phyloP scores from a whole-genome alignment of 23 red algal genomes.

The Chondrus crispus region DNA sequence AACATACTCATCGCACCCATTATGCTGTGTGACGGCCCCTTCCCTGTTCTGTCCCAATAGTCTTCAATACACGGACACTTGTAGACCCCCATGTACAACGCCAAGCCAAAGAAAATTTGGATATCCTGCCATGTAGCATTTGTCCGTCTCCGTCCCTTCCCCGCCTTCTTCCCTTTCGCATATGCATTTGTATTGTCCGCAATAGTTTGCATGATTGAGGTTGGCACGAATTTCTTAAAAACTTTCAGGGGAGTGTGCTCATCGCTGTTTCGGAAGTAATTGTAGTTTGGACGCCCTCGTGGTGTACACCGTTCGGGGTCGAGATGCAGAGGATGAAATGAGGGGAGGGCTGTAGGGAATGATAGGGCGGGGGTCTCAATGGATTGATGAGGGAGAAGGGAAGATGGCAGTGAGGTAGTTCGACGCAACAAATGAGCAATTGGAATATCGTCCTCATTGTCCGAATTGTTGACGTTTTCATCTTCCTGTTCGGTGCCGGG shows the following conservation, averaged over 20 bases:
- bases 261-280: too few relatives aligned
- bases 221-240: too few relatives aligned
- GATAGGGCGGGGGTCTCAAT: too few relatives aligned
- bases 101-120: background rate
- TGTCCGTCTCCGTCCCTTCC: background rate
- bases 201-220: background rate
- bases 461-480: too few relatives aligned
- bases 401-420: too few relatives aligned
- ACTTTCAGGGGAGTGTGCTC: too few relatives aligned
- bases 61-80: background rate
- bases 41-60: background rate
- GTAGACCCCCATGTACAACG: background rate
- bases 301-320: too few relatives aligned
- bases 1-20: background rate
- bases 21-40: background rate
- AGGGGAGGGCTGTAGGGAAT: background rate
- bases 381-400: too few relatives aligned
- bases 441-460: too few relatives aligned
- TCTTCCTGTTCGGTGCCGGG: too few relatives aligned
- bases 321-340: background rate
- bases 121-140: background rate
- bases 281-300: too few relatives aligned
- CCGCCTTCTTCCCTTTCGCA: background rate
- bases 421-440: too few relatives aligned
- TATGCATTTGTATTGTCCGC: background rate